These are phyloP conservation scores for Tylopilus cervinicoccineus DNA, from an alignment of 768 basidiomycete species.

Conservation along the genomic window DNA sequence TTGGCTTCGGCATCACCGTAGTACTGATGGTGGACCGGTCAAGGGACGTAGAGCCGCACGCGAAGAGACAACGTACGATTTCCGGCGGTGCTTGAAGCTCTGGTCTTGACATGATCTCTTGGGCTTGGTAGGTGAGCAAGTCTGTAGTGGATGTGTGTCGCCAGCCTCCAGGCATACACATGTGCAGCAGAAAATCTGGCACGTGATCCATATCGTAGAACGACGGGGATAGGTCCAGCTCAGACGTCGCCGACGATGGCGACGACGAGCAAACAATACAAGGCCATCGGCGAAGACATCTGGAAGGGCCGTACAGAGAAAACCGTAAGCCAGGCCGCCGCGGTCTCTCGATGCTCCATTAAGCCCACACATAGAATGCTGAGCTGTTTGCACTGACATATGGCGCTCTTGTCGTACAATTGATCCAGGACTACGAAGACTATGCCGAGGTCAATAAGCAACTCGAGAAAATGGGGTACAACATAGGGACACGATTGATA, in stretches of 20 bases:
- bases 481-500: conserved; percentile 92
- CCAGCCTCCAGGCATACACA: neutral
- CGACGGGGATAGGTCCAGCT: neutral
- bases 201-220: conserved; percentile 23
- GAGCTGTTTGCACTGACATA: conserved; percentile 97
- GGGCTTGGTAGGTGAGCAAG: too few species aligned
- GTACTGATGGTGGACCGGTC: conserved; percentile 51
- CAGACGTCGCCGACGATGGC: conserved; percentile 45
- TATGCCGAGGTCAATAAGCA: conserved; percentile 94
- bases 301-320: conserved; percentile 96
- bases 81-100: conserved; percentile 88
- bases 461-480: conserved; percentile 99
- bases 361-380: conserved; percentile 68
- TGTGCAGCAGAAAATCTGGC: conserved; percentile 1
- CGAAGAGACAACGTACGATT: conserved; percentile 52
- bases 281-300: conserved; percentile 87
- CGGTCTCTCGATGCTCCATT: conserved; percentile 10
- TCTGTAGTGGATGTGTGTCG: neutral
- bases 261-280: conserved; percentile 78
- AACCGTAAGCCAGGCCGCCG: conserved; percentile 55
- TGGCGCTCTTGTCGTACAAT: conserved; percentile 94
- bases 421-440: conserved; percentile 99
- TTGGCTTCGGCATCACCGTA: conserved; percentile 94
- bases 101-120: conserved; percentile 68
- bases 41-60: neutral